phyloP scores from a whole-genome alignment of 345 rosid genomes.

The Gynandropsis gynandra region DNA sequence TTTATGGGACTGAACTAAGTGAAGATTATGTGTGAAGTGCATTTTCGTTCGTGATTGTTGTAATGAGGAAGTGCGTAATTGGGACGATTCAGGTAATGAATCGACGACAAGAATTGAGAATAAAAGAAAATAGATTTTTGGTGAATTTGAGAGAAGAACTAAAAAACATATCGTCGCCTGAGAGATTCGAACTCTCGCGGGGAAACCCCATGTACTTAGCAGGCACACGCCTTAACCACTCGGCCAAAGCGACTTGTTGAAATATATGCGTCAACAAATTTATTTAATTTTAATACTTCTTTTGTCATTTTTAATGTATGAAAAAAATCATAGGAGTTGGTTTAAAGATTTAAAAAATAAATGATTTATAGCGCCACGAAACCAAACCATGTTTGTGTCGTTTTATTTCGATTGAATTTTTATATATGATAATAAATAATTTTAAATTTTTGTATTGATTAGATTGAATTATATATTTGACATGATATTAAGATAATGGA shows the following conservation, averaged over 20 bases:
- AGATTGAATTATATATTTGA: no score
- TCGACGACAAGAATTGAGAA: background rate
- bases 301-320: background rate
- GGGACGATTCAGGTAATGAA: background rate
- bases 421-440: no score
- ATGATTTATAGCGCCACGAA: no score
- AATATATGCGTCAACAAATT: background rate
- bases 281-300: background rate
- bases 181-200: conserved; percentile 83
- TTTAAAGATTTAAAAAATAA: no score
- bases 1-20: background rate
- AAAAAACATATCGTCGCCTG: conserved; percentile 38
- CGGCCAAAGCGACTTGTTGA: conserved; percentile 31
- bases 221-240: conserved; percentile 45
- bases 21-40: background rate
- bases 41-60: background rate
- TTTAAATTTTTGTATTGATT: no score
- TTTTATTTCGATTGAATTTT: no score
- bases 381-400: no score
- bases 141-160: no score
- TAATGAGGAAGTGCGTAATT: background rate
- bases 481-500: no score
- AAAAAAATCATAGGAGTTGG: no score
- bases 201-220: conserved; percentile 53
- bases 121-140: no score